Conservation (phyloP, 2,329 filamentous ascomycete genomes). For the Trichoderma polysporum region DNA sequence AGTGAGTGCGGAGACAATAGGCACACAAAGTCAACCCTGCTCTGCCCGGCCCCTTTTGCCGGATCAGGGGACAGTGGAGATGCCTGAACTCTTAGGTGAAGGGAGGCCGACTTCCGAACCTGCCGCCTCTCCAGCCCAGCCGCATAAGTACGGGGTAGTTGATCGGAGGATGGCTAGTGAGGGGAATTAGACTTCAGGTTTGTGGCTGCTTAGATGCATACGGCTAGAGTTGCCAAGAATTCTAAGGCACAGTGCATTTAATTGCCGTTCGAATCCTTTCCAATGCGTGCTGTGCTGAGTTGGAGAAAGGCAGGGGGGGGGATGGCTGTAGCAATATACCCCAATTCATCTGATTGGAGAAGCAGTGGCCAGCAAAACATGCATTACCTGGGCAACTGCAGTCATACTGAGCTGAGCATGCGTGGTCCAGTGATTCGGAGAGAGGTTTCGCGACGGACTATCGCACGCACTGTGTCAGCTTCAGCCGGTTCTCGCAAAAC, state of each 20-base stretch:
- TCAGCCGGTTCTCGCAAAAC: neutral
- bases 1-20: neutral
- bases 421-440: neutral
- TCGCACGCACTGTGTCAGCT: slow-evolving; percentile 19
- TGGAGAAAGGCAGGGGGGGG: neutral
- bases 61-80: slow-evolving; percentile 13
- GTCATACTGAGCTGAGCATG: neutral
- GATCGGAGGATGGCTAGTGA: slow-evolving; percentile 11
- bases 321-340: neutral
- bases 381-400: neutral
- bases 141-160: neutral
- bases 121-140: neutral
- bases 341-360: slow-evolving; percentile 1
- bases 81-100: neutral
- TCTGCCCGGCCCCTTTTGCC: slow-evolving; percentile 12
- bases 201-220: slow-evolving; percentile 5
- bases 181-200: slow-evolving; percentile 10
- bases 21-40: neutral
- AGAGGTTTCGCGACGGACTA: neutral
- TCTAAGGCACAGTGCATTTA: slow-evolving; percentile 1
- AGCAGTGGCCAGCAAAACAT: neutral
- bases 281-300: neutral
- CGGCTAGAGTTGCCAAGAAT: neutral
- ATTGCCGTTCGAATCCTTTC: neutral
- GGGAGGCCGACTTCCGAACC: slow-evolving; percentile 16